Percentiles rank a stretch among this genome's conserved stretches.
Evolutionary conservation across 1,284 basidiomycete species (phyloP).

Genomic region (Puccinia coronata): DNA sequence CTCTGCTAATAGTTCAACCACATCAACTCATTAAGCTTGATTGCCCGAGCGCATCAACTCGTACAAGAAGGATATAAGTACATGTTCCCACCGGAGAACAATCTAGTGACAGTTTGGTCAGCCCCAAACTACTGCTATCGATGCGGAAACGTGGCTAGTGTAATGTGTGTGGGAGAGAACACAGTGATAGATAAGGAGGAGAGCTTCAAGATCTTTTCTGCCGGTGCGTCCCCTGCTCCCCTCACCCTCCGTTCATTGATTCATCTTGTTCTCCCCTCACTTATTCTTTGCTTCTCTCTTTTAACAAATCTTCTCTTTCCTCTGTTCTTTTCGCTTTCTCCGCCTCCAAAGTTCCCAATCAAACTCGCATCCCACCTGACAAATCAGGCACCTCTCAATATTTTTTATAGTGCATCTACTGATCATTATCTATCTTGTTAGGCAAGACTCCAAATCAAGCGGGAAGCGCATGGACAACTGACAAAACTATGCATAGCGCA

Average conservation of each 20-base stretch:
- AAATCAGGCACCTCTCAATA: conserved; percentile 30
- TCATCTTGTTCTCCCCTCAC: no score
- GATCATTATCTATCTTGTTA: no score
- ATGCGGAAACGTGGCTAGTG: conserved; percentile 59
- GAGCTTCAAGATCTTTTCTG: conserved; percentile 61
- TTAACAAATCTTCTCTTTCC: not conserved
- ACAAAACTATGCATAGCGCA: no score
- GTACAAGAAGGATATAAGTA: conserved; percentile 65
- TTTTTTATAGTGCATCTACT: conserved; percentile 58
- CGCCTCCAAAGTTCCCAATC: conserved; percentile 14
- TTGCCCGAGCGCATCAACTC: conserved; percentile 89
- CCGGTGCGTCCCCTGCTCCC: conserved; percentile 53
- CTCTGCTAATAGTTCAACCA: conserved; percentile 79
- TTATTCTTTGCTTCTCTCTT: not conserved
- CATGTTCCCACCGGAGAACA: conserved; percentile 37
- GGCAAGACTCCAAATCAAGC: no score
- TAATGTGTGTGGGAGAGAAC: conserved; percentile 57
- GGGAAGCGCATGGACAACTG: no score
- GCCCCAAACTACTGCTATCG: conserved; percentile 48
- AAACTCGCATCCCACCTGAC: conserved; percentile 10
- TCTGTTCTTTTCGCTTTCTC: not conserved
- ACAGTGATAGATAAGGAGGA: conserved; percentile 54
- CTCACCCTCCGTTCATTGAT: not conserved
- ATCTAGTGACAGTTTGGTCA: conserved; percentile 41
- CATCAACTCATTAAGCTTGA: conserved; percentile 76